Evolutionary conservation across 805 yeast genomes (phyloP), one percentile per base, ranked within the genome.

Genomic region (Priceomyces medius): DNA sequence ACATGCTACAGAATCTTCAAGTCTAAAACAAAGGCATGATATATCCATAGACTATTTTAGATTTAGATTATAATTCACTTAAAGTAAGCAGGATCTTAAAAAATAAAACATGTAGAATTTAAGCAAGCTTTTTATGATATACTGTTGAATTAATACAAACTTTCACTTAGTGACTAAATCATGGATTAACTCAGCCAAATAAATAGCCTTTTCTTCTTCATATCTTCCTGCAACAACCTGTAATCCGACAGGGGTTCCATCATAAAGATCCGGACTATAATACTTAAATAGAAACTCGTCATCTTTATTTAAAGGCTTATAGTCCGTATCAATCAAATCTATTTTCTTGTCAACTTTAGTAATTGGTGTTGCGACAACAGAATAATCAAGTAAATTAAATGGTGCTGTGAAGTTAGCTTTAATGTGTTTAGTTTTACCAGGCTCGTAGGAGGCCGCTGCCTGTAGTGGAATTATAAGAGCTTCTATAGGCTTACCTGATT

Each of bases 161-260:
- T 21, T 21, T 21, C 9, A 21, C 9, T 21, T 21, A 21, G 24
- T 21, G 9, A 21, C 24, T 21, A 21, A 21, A 21, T 21, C 24
- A 21, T 21, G 24, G 24, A 21, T 9, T 9, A 21, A 21, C 6
- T 17, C 40, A 26, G 41, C 28, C 24, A 38, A 16, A 12, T 20
- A 23, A 3, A 80, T 54, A 4, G 71, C 77, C 54, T 80, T 80
- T 53, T 83, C 89, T 50, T 83, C 90, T 50, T 80, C 76, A 16
- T 72, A 65, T 40, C 77, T 69, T 42, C 70, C 68, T 13, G 84
- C 80, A 3, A 82, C 78, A 21, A 84, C 63, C 58, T 83, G 88
- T n/a, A 84, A 61, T 13, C 81, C 77, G 9, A 79, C 81, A 0
- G 88, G 81, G 40, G 81, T 77, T 3, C 81, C 83, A 47, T 79